Percentiles rank a stretch among this genome's conserved stretches.
Conservation (phyloP, 2,329 filamentous ascomycete species). For the Madurella fahalii region DNA sequence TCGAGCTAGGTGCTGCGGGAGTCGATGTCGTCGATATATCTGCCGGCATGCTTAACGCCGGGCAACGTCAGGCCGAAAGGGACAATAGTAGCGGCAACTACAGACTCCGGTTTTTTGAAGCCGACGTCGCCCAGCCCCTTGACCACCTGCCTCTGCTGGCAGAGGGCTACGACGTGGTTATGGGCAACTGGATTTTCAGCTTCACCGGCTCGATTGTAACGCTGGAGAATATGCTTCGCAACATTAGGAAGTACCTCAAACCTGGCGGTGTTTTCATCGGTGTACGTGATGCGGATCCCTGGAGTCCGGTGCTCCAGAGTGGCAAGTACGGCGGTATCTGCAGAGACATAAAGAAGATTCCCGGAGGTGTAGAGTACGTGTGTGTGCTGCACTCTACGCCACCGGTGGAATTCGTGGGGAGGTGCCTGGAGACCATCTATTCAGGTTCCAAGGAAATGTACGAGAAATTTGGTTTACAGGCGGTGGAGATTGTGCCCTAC, state of each 20-base stretch:
- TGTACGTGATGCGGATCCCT: constrained; percentile 15
- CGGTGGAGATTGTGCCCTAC: too few relatives aligned
- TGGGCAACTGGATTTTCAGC: constrained; percentile 21
- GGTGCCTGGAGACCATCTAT: too few relatives aligned
- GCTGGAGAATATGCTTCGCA: too few relatives aligned
- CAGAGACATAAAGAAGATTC: not conserved
- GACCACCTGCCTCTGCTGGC: constrained; percentile 6
- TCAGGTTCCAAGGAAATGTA: too few relatives aligned
- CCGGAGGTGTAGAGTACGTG: not conserved
- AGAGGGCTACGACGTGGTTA: constrained; percentile 18
- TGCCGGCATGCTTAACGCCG: constrained; percentile 3
- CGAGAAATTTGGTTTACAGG: too few relatives aligned
- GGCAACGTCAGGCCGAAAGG: too few relatives aligned
- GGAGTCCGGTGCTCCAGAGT: not conserved
- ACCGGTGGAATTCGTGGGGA: too few relatives aligned
- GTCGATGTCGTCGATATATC: constrained; percentile 10
- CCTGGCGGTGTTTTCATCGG: constrained; percentile 12
- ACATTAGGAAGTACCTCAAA: too few relatives aligned
- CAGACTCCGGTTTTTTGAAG: constrained; percentile 13
- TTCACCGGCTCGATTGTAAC: constrained; percentile 6
- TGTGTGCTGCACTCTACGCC: too few relatives aligned
- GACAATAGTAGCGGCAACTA: too few relatives aligned
- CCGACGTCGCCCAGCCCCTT: constrained; percentile 14
- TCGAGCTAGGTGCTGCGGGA: not conserved
- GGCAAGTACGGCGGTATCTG: constrained; percentile 2